phyloP scores from a whole-genome alignment of 106 monocot species.

The Dendrobium catenatum region DNA sequence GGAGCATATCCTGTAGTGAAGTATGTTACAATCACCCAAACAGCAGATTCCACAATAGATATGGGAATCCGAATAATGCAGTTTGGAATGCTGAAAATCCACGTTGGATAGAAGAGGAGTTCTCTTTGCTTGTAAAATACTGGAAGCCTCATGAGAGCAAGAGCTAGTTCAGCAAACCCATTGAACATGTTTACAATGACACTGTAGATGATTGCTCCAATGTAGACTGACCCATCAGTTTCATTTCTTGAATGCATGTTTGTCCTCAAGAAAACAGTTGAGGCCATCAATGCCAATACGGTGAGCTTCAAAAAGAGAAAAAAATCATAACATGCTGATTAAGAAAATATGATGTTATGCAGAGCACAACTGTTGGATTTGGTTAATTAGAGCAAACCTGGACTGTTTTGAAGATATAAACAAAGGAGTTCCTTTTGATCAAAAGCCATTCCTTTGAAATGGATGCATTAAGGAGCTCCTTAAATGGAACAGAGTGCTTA shows the following conservation, averaged over 20 bases:
- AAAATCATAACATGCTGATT: background rate
- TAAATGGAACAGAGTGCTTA: constrained; percentile 30
- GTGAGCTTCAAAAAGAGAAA: constrained; percentile 27
- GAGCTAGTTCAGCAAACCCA: constrained; percentile 51
- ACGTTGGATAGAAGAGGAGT: constrained; percentile 51
- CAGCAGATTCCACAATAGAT: constrained; percentile 50
- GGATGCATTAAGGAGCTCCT: constrained; percentile 60
- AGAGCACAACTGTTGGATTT: background rate
- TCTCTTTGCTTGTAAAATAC: constrained; percentile 88
- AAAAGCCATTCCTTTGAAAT: constrained; percentile 78
- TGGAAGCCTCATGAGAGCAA: constrained; percentile 51
- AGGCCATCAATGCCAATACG: constrained; percentile 42
- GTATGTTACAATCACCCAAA: constrained; percentile 61
- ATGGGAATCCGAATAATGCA: constrained; percentile 58
- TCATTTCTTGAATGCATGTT: constrained; percentile 23
- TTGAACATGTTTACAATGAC: constrained; percentile 65
- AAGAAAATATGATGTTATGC: background rate
- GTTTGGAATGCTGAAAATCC: constrained; percentile 59
- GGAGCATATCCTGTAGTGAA: constrained; percentile 75
- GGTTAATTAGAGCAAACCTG: constrained; percentile 29
- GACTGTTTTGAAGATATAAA: constrained; percentile 68
- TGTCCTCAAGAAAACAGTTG: constrained; percentile 70
- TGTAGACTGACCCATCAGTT: constrained; percentile 40
- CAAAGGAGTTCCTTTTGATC: constrained; percentile 71
- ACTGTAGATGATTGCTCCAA: constrained; percentile 56